Evolutionary conservation across 495 filamentous ascomycete species (phyloP).

Genomic region (Trichoderma orchidacearum): DNA sequence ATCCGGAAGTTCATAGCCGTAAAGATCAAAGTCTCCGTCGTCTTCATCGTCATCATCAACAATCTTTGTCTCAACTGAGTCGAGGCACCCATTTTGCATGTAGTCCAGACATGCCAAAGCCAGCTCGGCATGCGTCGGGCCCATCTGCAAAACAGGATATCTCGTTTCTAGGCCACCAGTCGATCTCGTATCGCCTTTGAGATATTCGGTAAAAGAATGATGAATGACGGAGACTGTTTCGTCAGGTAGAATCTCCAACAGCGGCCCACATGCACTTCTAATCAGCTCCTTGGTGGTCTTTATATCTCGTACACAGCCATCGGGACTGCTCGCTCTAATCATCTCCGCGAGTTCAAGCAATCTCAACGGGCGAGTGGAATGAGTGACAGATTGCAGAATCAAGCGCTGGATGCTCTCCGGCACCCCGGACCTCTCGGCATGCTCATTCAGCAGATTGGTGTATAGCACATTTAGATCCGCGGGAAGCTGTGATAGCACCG

Average conservation of each 20-base stretch:
- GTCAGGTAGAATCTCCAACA: constrained; percentile 24
- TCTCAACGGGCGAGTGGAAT: constrained; percentile 30
- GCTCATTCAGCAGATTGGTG: constrained; percentile 14
- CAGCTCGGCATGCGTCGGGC: constrained; percentile 8
- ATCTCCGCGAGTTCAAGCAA: constrained; percentile 25
- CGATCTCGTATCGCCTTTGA: constrained; percentile 7
- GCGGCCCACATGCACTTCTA: constrained; percentile 21
- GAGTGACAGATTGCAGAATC: constrained; percentile 30
- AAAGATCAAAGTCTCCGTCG: too few species aligned
- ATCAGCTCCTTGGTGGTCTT: constrained; percentile 8
- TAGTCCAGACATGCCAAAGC: constrained; percentile 7
- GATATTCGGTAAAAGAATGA: constrained; percentile 37
- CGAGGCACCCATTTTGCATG: constrained; percentile 2
- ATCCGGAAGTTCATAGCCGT: too few species aligned
- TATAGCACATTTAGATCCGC: constrained; percentile 21
- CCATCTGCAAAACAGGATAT: constrained; percentile 13
- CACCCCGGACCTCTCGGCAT: constrained; percentile 11
- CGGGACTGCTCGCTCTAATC: background rate
- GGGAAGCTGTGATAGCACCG: constrained; percentile 1
- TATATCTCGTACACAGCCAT: background rate
- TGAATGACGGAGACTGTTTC: constrained; percentile 34
- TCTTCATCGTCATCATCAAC: background rate
- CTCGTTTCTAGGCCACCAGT: background rate
- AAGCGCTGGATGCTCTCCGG: constrained; percentile 19
- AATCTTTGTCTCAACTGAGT: background rate